Evolutionary conservation across 192 early-diverging fungal genomes (phyloP).

Genomic region (Linderina pennispora): DNA sequence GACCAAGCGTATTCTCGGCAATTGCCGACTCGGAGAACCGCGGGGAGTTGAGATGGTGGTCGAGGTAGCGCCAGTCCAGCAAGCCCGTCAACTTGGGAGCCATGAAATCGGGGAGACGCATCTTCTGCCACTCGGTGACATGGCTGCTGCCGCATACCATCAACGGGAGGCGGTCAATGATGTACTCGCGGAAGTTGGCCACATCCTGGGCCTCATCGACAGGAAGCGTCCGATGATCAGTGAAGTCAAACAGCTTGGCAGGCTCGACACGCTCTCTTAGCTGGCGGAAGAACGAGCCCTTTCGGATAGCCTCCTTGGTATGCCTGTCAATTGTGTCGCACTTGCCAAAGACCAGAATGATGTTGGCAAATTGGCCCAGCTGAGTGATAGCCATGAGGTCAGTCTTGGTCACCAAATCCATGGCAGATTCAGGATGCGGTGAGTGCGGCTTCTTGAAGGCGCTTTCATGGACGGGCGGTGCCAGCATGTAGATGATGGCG

Average conservation of each 20-base stretch:
- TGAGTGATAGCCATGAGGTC: conserved; percentile 26
- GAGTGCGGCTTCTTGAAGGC: conserved; percentile 18
- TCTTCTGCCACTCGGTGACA: conserved; percentile 36
- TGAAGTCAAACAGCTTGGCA: conserved; percentile 28
- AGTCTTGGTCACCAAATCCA: conserved; percentile 12
- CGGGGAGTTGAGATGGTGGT: no score
- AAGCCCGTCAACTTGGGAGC: no score
- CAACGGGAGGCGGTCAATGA: conserved; percentile 13
- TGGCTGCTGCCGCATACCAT: conserved; percentile 34
- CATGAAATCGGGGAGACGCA: conserved; percentile 37
- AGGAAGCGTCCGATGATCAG: no score
- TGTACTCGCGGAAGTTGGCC: conserved; percentile 1
- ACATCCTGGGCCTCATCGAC: conserved; percentile 12
- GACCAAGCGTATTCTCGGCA: no score
- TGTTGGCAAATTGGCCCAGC: conserved; percentile 23
- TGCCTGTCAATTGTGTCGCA: conserved; percentile 30
- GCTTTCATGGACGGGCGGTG: conserved; percentile 34
- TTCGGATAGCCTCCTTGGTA: conserved; percentile 18
- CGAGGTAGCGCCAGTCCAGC: no score
- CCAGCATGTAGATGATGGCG: conserved; percentile 26
- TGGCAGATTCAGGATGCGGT: conserved; percentile 18
- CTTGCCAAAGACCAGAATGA: conserved; percentile 38
- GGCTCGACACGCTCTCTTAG: conserved; percentile 8
- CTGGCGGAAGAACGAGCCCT: conserved; percentile 14
- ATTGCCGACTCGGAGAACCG: no score